Conservation (phyloP, 768 basidiomycete species). For the Pisolithus sp. region DNA sequence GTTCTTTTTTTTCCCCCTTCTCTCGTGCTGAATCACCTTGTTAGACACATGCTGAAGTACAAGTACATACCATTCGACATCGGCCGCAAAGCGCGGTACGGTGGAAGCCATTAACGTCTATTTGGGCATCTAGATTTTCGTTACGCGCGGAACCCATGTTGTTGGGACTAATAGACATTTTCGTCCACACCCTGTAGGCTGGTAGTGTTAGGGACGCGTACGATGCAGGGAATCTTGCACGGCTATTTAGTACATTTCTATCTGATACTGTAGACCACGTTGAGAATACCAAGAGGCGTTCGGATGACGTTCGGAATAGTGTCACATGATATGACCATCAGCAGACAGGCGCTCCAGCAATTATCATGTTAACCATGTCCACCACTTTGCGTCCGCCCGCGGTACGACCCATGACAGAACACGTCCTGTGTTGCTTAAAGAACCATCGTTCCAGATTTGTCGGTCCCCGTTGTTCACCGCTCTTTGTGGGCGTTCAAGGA, state of each 20-base stretch:
- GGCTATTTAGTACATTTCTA: background rate
- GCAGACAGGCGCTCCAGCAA: background rate
- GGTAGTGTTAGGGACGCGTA: background rate
- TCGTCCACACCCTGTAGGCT: slow-evolving; percentile 1
- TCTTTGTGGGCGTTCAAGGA: slow-evolving; percentile 86
- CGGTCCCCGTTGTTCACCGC: slow-evolving; percentile 36
- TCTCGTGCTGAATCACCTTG: slow-evolving; percentile 6
- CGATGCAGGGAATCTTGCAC: background rate
- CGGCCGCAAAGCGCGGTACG: slow-evolving; percentile 88
- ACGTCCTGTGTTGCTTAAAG: slow-evolving; percentile 33
- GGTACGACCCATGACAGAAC: slow-evolving; percentile 32
- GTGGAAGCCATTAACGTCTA: slow-evolving; percentile 40
- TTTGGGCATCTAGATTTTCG: slow-evolving; percentile 1
- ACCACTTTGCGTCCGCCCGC: slow-evolving; percentile 22
- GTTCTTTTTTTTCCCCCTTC: background rate
- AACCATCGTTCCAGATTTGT: slow-evolving; percentile 21
- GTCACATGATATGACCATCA: no score
- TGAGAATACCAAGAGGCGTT: no score
- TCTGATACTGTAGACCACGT: no score
- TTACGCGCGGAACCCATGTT: background rate
- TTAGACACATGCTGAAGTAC: slow-evolving; percentile 98
- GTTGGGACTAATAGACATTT: slow-evolving; percentile 2
- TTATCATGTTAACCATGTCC: background rate
- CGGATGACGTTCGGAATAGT: no score
- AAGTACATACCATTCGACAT: slow-evolving; percentile 95